A percentile compares a stretch with the other conserved stretches of the same genome.
Evolutionary conservation across 2,329 filamentous ascomycete genomes (phyloP).

Genomic region (Podosphaera fusca): DNA sequence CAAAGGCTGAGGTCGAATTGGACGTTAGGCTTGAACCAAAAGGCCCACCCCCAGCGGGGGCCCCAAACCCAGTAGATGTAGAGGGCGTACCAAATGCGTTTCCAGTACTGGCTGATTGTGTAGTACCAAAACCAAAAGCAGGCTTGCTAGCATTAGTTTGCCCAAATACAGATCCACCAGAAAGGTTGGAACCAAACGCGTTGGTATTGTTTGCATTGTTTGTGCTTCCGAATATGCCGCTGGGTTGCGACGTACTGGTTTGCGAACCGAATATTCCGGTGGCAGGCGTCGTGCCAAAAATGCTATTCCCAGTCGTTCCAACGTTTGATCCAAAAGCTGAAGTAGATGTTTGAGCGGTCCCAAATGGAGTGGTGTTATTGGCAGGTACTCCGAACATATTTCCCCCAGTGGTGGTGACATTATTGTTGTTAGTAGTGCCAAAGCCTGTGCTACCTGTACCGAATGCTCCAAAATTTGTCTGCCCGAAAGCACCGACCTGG

Average conservation of each 20-base stretch:
- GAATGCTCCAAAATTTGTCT: conserved; percentile 19
- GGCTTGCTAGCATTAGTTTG: conserved; percentile 19
- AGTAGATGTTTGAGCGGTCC: conserved; percentile 19
- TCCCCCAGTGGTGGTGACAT: conserved; percentile 9
- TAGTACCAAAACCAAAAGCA: conserved; percentile 13
- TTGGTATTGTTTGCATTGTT: conserved; percentile 14
- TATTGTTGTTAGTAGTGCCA: conserved; percentile 6
- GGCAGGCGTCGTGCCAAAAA: conserved; percentile 19
- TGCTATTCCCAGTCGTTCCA: conserved; percentile 17
- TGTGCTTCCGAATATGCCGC: conserved; percentile 11
- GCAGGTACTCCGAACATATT: conserved; percentile 18
- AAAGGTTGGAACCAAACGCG: conserved; percentile 14
- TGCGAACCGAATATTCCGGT: conserved; percentile 21
- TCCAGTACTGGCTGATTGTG: conserved; percentile 6
- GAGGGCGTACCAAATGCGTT: conserved; percentile 12
- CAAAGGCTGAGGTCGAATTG: conserved; percentile 16
- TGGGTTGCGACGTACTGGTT: conserved; percentile 9
- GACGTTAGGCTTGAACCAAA: conserved; percentile 18
- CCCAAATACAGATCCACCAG: conserved; percentile 12
- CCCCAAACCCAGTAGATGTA: conserved; percentile 10
- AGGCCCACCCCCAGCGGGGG: conserved; percentile 11
- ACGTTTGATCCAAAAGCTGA: conserved; percentile 24
- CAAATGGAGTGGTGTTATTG: conserved; percentile 22
- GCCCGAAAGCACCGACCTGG: conserved; percentile 55
- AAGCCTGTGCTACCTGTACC: conserved; percentile 12